Evolutionary conservation across 345 rosid species (phyloP), one percentile per base, ranked within the genome.

Genomic region (Sonneratia caseolaris): DNA sequence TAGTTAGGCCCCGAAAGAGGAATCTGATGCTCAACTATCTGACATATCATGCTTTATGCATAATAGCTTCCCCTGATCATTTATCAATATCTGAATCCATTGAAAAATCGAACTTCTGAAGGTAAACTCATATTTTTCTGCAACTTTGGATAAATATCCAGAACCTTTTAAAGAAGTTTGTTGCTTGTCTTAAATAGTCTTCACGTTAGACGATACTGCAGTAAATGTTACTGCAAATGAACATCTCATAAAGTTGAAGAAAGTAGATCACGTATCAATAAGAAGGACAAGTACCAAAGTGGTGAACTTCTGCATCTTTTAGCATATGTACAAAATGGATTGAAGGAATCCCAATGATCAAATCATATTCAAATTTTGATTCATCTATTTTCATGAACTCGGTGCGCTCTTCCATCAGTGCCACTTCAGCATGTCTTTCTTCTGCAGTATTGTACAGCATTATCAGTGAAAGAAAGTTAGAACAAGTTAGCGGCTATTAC

Each of bases 261-360:
- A 24, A 68, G 70, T 7, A 21, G 12, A 3, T 4, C 42, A 40
- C 47, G 22, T 16, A 40, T 47, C 32, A 7, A 2, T 21, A 21
- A 36, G 51, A 40, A 47, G 15, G 70, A 18, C n/a, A 68, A 19
- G 16, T 68, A 42, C 70, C 13, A 45, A 3, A n/a, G 70, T 13
- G 51, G 18, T 32, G 64, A 32, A 5, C 12, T 22, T 10, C 35
- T 21, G 35, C 64, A 22, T 22, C 64, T 57, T 1, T 9, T 7
- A 68, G 51, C 16, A 68, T 68, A n/a, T 15, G 45, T 21, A 18
- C 16, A 32, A 68, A 68, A 2, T 42, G 49, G 32, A 15, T 15
- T n/a, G 51, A 11, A 27, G 51, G 70, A 68, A 68, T 38, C 51
- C 70, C 70, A 13, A 68, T 27, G 15, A 37, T 6, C 70, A 40